Base-by-base conservation (phyloP, 768 basidiomycete genomes). In the Galerina marginata region DNA sequence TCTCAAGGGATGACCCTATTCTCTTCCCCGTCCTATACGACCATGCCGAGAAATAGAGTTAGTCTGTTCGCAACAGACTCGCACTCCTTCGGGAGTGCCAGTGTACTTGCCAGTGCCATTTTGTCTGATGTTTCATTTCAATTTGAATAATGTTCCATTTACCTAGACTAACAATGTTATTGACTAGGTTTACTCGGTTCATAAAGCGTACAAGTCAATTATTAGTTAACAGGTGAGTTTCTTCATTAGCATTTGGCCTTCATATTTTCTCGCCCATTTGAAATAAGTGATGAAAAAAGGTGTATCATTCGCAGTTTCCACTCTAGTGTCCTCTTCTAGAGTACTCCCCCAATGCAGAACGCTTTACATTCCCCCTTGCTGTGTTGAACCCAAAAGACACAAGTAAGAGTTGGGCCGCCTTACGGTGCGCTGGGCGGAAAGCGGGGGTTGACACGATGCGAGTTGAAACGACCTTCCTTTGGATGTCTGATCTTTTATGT, bases 1-100 rank as follows among this genome's bases (percentile, higher is more conserved):
- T 33, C 20, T 20, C 53, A 62, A 53, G 57, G 72, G 88, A 90
- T 90, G 89, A 88, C 84, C 81, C 81, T 81, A 84, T 91, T 91
- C 90, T 91, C 89, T 92, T 91, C 90, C 90, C 90, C 90, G 89
- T 88, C 90, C 77, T 91, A 91, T 71, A 88, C 90, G 90, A 91
- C 91, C 84, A 87, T 92, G 91, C 80, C 86, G 90, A 91, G 89
- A 73, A 80, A 84, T 74, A 91, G 89, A 89, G 88, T 68, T 71
- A 72, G 86, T 88, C 81, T 83, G 86, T 90, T 89, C 86, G 86
- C 87, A 87, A 87, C 87, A 80, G 79, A 87, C 83, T 77, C 74
- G 85, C 82, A 81, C 60, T 66, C 60, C 54, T 44, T 58, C 40
- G 49, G 77, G 81, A 77, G 75, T 76, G 83, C 83, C 71, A 89